Conservation (phyloP, 768 basidiomycete species). For the Boletus bicolor region DNA sequence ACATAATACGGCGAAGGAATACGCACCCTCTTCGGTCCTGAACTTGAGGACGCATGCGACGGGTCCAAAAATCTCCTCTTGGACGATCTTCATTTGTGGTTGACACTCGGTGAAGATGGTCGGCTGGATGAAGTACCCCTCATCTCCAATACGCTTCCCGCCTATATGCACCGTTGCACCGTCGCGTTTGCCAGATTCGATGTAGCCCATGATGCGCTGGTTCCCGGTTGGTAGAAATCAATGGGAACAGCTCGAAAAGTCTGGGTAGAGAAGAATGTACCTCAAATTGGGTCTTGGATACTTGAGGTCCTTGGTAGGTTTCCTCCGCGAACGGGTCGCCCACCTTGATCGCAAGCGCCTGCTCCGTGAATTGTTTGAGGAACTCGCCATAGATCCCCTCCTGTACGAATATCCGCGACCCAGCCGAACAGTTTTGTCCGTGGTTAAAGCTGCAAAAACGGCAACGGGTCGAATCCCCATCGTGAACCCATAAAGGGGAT, state of each 20-base stretch:
- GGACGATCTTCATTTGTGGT: constrained; percentile 13
- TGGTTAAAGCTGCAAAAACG: constrained; percentile 1
- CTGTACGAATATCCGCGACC: constrained; percentile 11
- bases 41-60: constrained; percentile 10
- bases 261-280: neutral
- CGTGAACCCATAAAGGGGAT: neutral
- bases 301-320: constrained; percentile 11
- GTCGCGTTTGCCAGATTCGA: constrained; percentile 3
- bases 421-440: constrained; percentile 9
- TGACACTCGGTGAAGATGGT: constrained; percentile 9
- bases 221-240: neutral
- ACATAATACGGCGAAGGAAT: neutral
- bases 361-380: neutral
- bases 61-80: constrained; percentile 11
- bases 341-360: constrained; percentile 10
- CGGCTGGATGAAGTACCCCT: constrained; percentile 11
- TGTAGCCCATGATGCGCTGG: constrained; percentile 14
- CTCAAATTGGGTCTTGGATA: constrained; percentile 10
- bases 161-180: constrained; percentile 5
- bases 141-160: constrained; percentile 1
- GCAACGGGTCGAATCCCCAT: neutral
- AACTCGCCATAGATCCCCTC: constrained; percentile 1
- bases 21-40: constrained; percentile 3
- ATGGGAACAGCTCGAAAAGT: neutral
- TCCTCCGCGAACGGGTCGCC: constrained; percentile 4